Base-by-base conservation (phyloP, 2,329 filamentous ascomycete genomes). In the Nemania abortiva region DNA sequence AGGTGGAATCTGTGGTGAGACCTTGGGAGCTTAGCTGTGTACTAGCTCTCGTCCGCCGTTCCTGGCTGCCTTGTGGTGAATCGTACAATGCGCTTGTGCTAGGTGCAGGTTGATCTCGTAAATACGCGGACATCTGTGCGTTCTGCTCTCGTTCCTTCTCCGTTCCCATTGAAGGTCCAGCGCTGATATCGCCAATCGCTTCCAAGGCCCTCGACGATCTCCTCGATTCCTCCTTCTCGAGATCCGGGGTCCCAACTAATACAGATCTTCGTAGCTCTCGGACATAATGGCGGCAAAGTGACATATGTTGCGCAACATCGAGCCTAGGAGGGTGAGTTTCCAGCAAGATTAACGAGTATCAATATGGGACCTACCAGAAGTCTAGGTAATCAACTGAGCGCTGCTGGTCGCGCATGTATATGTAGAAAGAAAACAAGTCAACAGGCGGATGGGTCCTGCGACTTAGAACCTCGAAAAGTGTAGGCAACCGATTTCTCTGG, bases 331-430 rank as follows among this genome's bases (percentile, higher is more conserved):
- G 63, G 69, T 78, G 10, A 78, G 76, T 54, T 50, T 2, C 9
- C 34, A 52, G 24, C 62, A 1, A 13, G 22, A 24, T 20, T 15
- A 31, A 56, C 39, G 1, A 54, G 45, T 18, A 27, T 24, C 24
- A 29, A 18, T 73, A 52, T 65, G 71, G 34, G 56, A 79, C 89
- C 67, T 85, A 98, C 96, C 97, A 99, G 82, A 99, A 99, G 80
- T 99, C 96, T 50, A 99, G 85, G 77, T 99, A 99, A 78, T 99
- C 96, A 13, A 99, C 96, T 7, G 95, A 98, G 80, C 95, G 90
- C 82, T 99, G 96, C 82, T 98, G 95, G 81, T 99, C 97, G 77
- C 96, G 90, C 96, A 99, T 99, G 83, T 97, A 99, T 76, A 99
- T 99, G 83, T 99, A 99, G 84, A 99, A 99, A 1, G 95, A 98